Conservation (phyloP, 2,329 filamentous ascomycete species). For the Aspergillus persii region DNA sequence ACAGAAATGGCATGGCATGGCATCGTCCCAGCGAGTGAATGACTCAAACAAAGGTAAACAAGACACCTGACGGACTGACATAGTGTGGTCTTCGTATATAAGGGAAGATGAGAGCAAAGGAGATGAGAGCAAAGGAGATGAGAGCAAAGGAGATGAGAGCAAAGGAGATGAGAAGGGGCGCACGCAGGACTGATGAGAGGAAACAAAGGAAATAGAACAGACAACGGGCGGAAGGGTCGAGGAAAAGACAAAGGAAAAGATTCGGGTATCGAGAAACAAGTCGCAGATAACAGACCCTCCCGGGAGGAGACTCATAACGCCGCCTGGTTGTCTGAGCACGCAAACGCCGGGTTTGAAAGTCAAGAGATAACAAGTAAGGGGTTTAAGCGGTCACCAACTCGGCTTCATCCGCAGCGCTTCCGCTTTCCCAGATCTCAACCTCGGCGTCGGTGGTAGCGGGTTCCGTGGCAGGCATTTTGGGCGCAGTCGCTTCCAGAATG, state of each 20-base stretch:
- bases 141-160: background rate
- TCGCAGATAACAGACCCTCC: background rate
- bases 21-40: background rate
- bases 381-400: background rate
- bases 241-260: background rate
- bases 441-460: slow-evolving; percentile 52
- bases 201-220: background rate
- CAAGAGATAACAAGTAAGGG: background rate
- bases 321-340: background rate
- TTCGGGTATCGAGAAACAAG: background rate
- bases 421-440: slow-evolving; percentile 69
- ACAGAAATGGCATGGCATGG: background rate
- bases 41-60: background rate
- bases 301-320: background rate
- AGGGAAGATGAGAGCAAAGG: background rate
- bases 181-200: background rate
- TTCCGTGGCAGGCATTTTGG: slow-evolving; percentile 27
- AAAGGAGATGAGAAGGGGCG: background rate
- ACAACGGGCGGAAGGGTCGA: background rate
- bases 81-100: background rate
- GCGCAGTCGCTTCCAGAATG: slow-evolving; percentile 20
- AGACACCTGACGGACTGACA: background rate
- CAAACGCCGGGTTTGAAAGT: background rate
- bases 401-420: slow-evolving; percentile 59
- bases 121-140: background rate